Percentiles rank a stretch among this genome's conserved stretches.
Conservation (phyloP, 192 early-diverging fungal genomes). For the Tieghemiomyces parasiticus region DNA sequence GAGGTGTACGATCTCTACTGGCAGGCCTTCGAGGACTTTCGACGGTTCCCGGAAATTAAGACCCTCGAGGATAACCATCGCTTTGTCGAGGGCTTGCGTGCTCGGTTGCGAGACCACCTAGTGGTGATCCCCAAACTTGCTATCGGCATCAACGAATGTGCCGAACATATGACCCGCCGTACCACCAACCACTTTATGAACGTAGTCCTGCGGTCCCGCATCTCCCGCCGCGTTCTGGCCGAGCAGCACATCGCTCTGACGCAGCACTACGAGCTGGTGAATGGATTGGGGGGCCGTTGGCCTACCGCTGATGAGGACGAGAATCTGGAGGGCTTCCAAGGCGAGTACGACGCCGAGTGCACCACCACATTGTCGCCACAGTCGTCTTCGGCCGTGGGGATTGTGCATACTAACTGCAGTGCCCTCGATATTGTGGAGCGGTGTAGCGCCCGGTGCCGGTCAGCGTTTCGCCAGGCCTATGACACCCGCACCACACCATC, state of each 20-base stretch:
- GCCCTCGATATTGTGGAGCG: slow-evolving; percentile 35
- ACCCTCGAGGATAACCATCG: slow-evolving; percentile 65
- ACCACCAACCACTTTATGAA: slow-evolving; percentile 77
- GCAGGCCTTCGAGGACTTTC: slow-evolving; percentile 79
- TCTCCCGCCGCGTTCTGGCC: slow-evolving; percentile 77
- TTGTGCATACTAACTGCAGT: slow-evolving; percentile 50
- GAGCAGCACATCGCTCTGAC: slow-evolving; percentile 86
- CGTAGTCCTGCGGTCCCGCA: slow-evolving; percentile 75
- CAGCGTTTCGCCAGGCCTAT: slow-evolving; percentile 31
- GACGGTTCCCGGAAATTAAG: slow-evolving; percentile 50
- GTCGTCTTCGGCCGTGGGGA: slow-evolving; percentile 38
- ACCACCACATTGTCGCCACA: slow-evolving; percentile 25
- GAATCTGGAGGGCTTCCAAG: slow-evolving; percentile 23
- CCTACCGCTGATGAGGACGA: slow-evolving; percentile 19
- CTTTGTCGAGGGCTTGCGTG: slow-evolving; percentile 63
- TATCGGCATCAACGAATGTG: slow-evolving; percentile 69
- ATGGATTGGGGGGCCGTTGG: slow-evolving; percentile 18
- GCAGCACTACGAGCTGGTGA: slow-evolving; percentile 34
- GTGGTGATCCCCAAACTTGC: slow-evolving; percentile 81
- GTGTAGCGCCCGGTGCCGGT: slow-evolving; percentile 17
- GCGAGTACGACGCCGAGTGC: slow-evolving; percentile 34
- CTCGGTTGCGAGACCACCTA: slow-evolving; percentile 61
- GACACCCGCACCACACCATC: slow-evolving; percentile 40
- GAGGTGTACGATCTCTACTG: slow-evolving; percentile 80
- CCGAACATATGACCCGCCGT: slow-evolving; percentile 42